Base-by-base conservation (phyloP, 257 asterid species). In the Plantago elongata region DNA sequence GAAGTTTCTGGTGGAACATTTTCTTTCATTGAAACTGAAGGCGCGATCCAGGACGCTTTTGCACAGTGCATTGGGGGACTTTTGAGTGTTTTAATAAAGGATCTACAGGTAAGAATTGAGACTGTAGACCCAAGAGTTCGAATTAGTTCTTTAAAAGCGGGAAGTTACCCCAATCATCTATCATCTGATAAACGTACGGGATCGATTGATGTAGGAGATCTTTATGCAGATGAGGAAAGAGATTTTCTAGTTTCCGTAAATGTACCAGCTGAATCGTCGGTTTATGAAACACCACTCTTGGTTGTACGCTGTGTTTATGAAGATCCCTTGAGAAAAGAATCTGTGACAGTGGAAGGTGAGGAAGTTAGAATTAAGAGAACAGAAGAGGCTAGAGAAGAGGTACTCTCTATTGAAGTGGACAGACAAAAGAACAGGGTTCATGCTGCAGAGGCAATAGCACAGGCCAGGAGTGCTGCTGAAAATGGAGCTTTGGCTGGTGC, bases 1-100 rank as follows among this genome's bases (percentile, higher is more conserved):
- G 99, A 93, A 80, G 73, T 79, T 12, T 89, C 99, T 15, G 97
- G 99, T 63, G 99, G 99, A 59, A 89, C 96, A 0, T 93, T 93
- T 73, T 93, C 99, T 30, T 93, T 93, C 78, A 93, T 93, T n/a
- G 99, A 93, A 78, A 79, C 95, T 3, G 99, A 93, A 72, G 78
- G 94, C n/a, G 94, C 78, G 9, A 93, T 93, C 57, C 99, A 93
- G 77, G 96, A 93, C 62, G 99, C 99, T 4, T 93, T 93, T 69
- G 99, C 99, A 18, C 99, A 93, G 77, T 93, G 99, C 79, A 93
- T 93, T 45, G 99, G 97, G 1, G 99, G 99, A 27, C 92, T 93
- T 60, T 68, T 93, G 77, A 93, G 99, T 52, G 97, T 93, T 17
- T 87, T 88, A 43, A 94, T 93, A 49, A 89, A 93, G 81, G 88